These are phyloP conservation scores for Leishmania major DNA, from an alignment of 208 protist genomes.

Conservation along the genomic window DNA sequence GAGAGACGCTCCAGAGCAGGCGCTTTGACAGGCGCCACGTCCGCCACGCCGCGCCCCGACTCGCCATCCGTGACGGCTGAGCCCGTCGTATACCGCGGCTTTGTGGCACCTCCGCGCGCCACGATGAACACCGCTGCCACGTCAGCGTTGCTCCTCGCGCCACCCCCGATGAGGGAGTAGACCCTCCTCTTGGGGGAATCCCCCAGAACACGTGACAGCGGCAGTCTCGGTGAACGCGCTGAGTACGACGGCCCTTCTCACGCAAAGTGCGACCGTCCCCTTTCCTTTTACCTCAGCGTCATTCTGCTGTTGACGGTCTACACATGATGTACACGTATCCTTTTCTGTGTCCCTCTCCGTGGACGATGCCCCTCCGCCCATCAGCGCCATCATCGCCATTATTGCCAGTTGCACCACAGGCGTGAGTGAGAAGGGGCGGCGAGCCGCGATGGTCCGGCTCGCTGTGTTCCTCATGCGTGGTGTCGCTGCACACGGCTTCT, in stretches of 20 bases:
- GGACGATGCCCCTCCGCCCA: not conserved
- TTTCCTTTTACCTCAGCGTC: not conserved
- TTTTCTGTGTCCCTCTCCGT: not conserved
- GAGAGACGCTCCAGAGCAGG: slow-evolving; percentile 4
- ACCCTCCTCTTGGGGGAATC: not conserved
- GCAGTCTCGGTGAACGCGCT: not conserved
- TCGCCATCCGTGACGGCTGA: not conserved
- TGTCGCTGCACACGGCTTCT: not conserved
- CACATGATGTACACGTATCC: not conserved
- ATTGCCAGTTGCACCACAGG: not conserved
- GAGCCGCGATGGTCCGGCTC: not conserved
- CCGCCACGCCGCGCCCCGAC: not conserved
- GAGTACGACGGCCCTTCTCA: not conserved
- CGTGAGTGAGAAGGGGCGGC: not conserved
- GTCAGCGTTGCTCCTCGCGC: not conserved
- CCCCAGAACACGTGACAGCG: not conserved
- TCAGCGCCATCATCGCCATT: no score
- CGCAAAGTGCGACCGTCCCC: not conserved
- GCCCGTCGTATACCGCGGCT: slow-evolving; percentile 24
- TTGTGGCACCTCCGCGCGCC: slow-evolving; percentile 18
- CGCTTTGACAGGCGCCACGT: not conserved
- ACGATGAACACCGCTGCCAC: not conserved
- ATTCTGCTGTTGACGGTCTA: not conserved
- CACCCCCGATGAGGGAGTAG: slow-evolving; percentile 2
- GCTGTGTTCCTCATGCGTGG: not conserved